phyloP scores from a whole-genome alignment of 73 alveolate genomes.

The Effrenium voratum region DNA sequence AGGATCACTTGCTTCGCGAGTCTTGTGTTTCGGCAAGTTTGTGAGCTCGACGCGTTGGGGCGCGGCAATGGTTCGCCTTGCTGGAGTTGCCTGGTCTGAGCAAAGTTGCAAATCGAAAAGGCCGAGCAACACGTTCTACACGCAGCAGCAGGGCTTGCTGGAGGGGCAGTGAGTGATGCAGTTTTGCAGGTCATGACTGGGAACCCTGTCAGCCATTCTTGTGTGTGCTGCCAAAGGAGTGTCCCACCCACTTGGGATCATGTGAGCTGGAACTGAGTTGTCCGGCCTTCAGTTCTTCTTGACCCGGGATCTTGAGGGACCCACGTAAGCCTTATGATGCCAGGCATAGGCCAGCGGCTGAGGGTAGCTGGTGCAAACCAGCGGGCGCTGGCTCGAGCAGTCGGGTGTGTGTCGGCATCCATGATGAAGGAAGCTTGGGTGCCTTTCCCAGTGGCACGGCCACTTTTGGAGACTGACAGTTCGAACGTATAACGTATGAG shows the following conservation, averaged over 20 bases:
- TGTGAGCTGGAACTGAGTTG: background rate
- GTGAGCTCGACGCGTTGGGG: background rate
- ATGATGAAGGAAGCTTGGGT: too few species aligned
- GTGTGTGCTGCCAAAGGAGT: background rate
- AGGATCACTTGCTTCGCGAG: background rate
- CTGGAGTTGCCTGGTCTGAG: background rate
- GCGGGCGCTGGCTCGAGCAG: too few species aligned
- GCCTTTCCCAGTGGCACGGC: too few species aligned
- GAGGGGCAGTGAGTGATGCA: background rate
- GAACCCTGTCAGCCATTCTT: background rate
- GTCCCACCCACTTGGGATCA: background rate
- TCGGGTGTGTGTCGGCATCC: too few species aligned
- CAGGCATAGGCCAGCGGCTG: background rate
- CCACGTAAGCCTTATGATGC: background rate
- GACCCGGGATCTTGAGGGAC: background rate
- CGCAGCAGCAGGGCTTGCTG: background rate
- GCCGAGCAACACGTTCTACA: background rate
- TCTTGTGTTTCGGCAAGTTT: background rate
- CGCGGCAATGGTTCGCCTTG: background rate
- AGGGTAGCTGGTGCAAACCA: too few species aligned
- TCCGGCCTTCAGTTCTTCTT: background rate
- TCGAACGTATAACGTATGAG: too few species aligned
- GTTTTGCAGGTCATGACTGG: background rate
- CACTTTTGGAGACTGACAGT: too few species aligned
- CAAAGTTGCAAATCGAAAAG: background rate